A percentile compares a stretch with the other conserved stretches of the same genome.
These are phyloP conservation scores for Citrus medica DNA, from an alignment of 345 rosid genomes.

Conservation along the genomic window DNA sequence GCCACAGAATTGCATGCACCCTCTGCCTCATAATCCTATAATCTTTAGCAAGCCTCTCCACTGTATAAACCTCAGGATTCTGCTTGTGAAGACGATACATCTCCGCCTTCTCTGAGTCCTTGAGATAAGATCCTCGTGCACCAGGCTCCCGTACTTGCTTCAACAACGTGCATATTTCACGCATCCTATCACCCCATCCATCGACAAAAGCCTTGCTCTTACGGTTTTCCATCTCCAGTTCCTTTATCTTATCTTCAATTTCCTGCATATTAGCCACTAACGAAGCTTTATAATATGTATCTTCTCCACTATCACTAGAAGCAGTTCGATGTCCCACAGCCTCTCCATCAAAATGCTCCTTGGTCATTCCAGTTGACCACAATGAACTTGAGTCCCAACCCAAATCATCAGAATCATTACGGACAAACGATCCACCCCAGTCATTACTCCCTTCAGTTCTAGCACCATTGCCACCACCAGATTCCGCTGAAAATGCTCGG, in stretches of 20 bases:
- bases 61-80: slow-evolving; percentile 75
- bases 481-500: slow-evolving; percentile 37
- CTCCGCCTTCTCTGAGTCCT: slow-evolving; percentile 93
- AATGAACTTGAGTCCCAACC: slow-evolving; percentile 78
- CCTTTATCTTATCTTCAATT: slow-evolving; percentile 40
- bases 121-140: slow-evolving; percentile 80
- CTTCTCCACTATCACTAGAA: slow-evolving; percentile 19
- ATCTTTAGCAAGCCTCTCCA: slow-evolving; percentile 86
- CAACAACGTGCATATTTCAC: slow-evolving; percentile 49
- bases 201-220: slow-evolving; percentile 50
- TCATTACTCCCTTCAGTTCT: slow-evolving; percentile 31
- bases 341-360: slow-evolving; percentile 88
- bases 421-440: slow-evolving; percentile 46
- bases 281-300: slow-evolving; percentile 20
- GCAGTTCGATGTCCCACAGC: slow-evolving; percentile 36
- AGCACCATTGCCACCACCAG: slow-evolving; percentile 36
- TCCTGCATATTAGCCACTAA: slow-evolving; percentile 45
- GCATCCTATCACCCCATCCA: slow-evolving; percentile 53
- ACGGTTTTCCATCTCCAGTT: slow-evolving; percentile 43
- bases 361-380: slow-evolving; percentile 88
- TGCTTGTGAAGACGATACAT: slow-evolving; percentile 87
- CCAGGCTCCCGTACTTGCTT: slow-evolving; percentile 92
- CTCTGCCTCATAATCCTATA: slow-evolving; percentile 95
- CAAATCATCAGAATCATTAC: slow-evolving; percentile 34
- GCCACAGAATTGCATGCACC: slow-evolving; percentile 94